Evolutionary conservation across 108 stramenopile species (phyloP).

Genomic region (Nitzschia inconspicua): DNA sequence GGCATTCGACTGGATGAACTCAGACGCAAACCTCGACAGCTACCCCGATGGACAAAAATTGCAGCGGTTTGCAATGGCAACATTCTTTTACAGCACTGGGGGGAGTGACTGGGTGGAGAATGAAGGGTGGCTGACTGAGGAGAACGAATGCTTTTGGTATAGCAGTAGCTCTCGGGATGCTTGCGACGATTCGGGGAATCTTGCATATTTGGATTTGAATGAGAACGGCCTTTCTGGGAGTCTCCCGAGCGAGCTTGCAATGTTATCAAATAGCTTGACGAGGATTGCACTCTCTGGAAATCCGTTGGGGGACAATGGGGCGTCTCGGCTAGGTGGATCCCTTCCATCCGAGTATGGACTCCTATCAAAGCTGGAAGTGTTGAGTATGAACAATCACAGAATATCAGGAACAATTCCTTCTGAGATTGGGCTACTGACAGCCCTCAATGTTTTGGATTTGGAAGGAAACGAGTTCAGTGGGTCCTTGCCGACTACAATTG

Average conservation of each 20-base stretch:
- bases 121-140: slow-evolving; percentile 3
- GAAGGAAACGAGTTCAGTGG: slow-evolving; percentile 42
- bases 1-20: slow-evolving; percentile 14
- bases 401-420: slow-evolving; percentile 18
- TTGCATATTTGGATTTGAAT: slow-evolving; percentile 2
- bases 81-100: slow-evolving; percentile 27
- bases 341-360: slow-evolving; percentile 38
- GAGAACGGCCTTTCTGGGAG: slow-evolving; percentile 18
- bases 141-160: slow-evolving; percentile 19
- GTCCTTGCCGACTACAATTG: slow-evolving; percentile 45
- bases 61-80: slow-evolving; percentile 22
- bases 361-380: slow-evolving; percentile 7
- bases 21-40: background rate
- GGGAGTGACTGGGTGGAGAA: slow-evolving; percentile 17
- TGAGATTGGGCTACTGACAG: slow-evolving; percentile 11
- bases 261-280: slow-evolving; percentile 9
- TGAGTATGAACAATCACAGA: slow-evolving; percentile 17
- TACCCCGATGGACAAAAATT: background rate
- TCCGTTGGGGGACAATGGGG: too few species aligned
- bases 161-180: too few species aligned
- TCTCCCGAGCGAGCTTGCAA: slow-evolving; percentile 3
- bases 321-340: slow-evolving; percentile 6
- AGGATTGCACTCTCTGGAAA: too few species aligned
- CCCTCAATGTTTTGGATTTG: slow-evolving; percentile 16
- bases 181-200: slow-evolving; percentile 20